Evolutionary conservation across 129 eudicot species (phyloP), one percentile per base, ranked within the genome.

Genomic region (Tanacetum coccineum): DNA sequence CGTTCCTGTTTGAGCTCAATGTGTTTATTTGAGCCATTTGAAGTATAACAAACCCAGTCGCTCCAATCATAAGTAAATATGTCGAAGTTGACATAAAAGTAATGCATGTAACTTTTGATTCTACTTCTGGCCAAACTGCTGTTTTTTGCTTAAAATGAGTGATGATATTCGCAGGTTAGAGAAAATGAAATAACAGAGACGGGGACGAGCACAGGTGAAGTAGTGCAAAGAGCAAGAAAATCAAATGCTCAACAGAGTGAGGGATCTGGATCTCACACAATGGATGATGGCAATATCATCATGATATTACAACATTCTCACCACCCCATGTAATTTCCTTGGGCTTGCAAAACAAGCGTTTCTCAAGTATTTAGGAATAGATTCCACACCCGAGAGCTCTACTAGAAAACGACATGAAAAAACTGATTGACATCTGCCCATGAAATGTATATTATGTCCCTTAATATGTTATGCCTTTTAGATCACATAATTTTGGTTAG

Each of bases 341-440:
- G 86, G 81, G 64, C 32, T 79, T 26, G 95, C 95, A 42, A 87
- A 78, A 66, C 79, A 87, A 74, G 95, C 86, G 0, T 82, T 87
- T 12, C 88, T 87, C 28, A 84, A 87, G 80, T 87, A 90, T 46
- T 67, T 87, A 67, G 95, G 95, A 21, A 70, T 87, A 44, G 87
- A 73, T 70, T 71, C 78, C 14, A 13, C 56, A 46, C 75, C 83
- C 4, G 79, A 74, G 6, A 55, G 64, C 51, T 68, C 78, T 36
- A 57, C 22, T 4, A 61, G 39, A 19, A 52, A 51, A 36, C 70
- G 44, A n/a, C 83, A 62, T 3, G 44, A 68, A 52, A 83, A 80
- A 73, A 70, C 74, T 44, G 80, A 80, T 50, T 80, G 79, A 84
- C 64, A 2, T 64, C 56, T 19, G 32, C 60, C 47, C 67, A 8